Evolutionary conservation across 202 grass and related monocot genomes (phyloP), one percentile per base, ranked within the genome.

Genomic region (Panicum hallii): DNA sequence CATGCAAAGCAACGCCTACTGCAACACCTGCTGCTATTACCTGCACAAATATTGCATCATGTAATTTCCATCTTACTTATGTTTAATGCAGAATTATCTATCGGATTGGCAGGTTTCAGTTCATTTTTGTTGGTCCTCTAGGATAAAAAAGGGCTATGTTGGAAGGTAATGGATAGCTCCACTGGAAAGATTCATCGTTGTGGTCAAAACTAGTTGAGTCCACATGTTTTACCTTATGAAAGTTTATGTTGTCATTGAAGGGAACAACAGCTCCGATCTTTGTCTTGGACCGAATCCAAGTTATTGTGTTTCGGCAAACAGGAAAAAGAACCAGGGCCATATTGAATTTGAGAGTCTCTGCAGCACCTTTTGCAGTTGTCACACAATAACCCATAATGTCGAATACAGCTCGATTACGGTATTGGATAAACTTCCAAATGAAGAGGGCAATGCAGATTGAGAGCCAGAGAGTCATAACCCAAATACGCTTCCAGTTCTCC

Each of bases 171-270:
- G 69, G 44, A 70, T 34, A 52, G 16, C 36, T 8, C 48, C 23
- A 65, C 41, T 22, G 23, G 40, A 12, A 67, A 68, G 30, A 26
- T 67, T 61, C 0, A 68, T 47, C 5, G 5, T 1, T 77, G 40
- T 80, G 46, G 75, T 85, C 23, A 34, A 52, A 58, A 52, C 79
- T 62, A 32, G 61, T 46, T 34, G 30, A 62, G 12, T 55, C 40
- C 40, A 49, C 34, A 41, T 8, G 49, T 46, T 44, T 84, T 87
- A 93, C 95, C 89, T 94, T 97, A 76, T 97, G 95, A 47, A 97
- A 97, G 73, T 97, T 97, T 79, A 95, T 94, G 60, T 97, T 97
- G 85, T 97, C 95, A 61, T 97, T 92, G 84, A 97, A 97, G 75
- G 95, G 95, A 14, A 97, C 83, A 43, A 93, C 44, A 20, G 85